Conservation (phyloP, 2,329 filamentous ascomycete species). For the Penicillium nordicum region DNA sequence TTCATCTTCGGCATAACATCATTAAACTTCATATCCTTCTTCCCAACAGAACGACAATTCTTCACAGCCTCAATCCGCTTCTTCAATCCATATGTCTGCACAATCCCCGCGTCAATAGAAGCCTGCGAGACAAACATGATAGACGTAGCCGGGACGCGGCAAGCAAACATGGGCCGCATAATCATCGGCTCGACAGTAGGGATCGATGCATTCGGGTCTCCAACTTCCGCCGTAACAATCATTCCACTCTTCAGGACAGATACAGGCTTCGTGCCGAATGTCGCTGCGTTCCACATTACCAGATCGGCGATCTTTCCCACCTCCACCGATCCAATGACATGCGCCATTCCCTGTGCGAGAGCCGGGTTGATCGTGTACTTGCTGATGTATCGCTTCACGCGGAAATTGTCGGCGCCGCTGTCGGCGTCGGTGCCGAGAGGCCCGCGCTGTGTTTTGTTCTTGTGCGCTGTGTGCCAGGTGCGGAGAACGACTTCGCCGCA, state of each 20-base stretch:
- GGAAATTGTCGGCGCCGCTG: conserved; percentile 79
- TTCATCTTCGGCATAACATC: conserved; percentile 78
- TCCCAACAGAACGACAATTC: conserved; percentile 70
- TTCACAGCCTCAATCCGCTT: conserved; percentile 79
- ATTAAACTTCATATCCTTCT: conserved; percentile 90
- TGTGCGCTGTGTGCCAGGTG: conserved; percentile 96
- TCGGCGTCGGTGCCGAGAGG: conserved; percentile 71
- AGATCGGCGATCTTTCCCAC: conserved; percentile 87
- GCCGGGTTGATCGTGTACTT: conserved; percentile 97
- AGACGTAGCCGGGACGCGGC: conserved; percentile 64
- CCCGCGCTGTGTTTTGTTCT: conserved; percentile 88
- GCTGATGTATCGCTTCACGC: conserved; percentile 87
- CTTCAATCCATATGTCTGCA: conserved; percentile 69
- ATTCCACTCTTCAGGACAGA: conserved; percentile 83
- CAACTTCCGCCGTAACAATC: conserved; percentile 80
- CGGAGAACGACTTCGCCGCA: conserved; percentile 90
- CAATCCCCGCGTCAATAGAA: conserved; percentile 63
- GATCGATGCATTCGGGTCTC: conserved; percentile 78
- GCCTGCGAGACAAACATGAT: conserved; percentile 80
- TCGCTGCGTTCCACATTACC: conserved; percentile 78
- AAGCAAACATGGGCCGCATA: conserved; percentile 79
- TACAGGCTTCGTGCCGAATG: conserved; percentile 82
- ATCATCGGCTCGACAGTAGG: conserved; percentile 83
- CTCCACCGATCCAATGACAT: conserved; percentile 82
- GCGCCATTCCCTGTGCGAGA: conserved; percentile 82